Evolutionary conservation across 2,329 filamentous ascomycete genomes (phyloP).

Genomic region (Neopestalotiopsis sp.): DNA sequence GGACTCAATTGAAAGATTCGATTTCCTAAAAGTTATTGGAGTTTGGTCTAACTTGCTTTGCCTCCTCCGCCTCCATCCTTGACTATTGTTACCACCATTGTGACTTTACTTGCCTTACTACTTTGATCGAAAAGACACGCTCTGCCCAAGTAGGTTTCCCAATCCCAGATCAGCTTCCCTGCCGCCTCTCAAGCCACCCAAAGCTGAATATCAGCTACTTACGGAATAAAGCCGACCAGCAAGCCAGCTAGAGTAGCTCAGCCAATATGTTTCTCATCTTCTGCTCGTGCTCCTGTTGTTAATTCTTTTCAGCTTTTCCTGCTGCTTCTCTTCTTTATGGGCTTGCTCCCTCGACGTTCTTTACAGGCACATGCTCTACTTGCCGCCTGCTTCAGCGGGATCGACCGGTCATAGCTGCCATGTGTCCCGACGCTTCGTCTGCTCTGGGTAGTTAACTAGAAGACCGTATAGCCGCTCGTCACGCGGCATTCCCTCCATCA

Average conservation of each 20-base stretch:
- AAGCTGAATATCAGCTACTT: neutral
- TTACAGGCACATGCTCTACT: neutral
- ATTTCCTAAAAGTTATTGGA: too few relatives aligned
- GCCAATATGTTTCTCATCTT: neutral
- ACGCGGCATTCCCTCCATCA: neutral
- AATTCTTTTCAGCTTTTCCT: neutral
- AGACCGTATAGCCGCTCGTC: neutral
- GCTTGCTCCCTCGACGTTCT: neutral
- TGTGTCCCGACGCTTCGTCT: neutral
- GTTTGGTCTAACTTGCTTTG: too few relatives aligned
- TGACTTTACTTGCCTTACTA: neutral
- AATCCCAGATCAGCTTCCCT: neutral
- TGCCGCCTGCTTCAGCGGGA: neutral
- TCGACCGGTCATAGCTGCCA: neutral
- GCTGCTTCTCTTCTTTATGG: neutral
- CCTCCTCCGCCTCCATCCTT: too few relatives aligned
- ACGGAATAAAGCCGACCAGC: neutral
- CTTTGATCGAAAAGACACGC: neutral
- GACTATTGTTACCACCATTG: too few relatives aligned
- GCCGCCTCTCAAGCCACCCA: neutral
- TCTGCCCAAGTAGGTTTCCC: too few relatives aligned
- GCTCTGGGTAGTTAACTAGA: neutral
- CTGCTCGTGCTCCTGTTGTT: neutral
- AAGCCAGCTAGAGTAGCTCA: neutral
- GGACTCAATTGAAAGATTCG: too few relatives aligned